Base-by-base conservation (phyloP, 257 asterid species). In the Cynanchum wilfordii region DNA sequence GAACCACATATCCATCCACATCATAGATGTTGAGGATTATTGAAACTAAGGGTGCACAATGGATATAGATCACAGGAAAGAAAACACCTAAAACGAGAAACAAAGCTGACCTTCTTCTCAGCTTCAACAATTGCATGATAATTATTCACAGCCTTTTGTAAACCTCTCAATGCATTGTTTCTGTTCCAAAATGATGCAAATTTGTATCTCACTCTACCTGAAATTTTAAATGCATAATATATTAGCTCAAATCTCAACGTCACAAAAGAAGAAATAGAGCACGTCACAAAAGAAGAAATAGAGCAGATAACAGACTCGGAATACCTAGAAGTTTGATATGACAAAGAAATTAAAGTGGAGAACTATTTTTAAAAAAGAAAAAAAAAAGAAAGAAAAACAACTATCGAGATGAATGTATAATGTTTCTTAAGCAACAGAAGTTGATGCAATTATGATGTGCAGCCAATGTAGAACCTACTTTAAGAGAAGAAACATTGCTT, bases 131-230 rank as follows among this genome's bases (percentile, higher is more conserved):
- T 86, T 73, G 86, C 79, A 72, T 83, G 89, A 72, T 77, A 84
- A 80, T 84, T 83, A 80, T 86, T 87, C 13, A 80, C 84, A 42
- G 86, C 81, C 66, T 86, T 89, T 78, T 87, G 96, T 78, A 94
- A 81, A 75, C 86, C 86, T 82, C 86, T 83, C 79, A 91, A 79
- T 10, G 90, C 87, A 64, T 91, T 84, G 79, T 94, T 94, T 87
- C 99, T 82, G 75, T 94, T 94, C 97, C 99, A 94, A 84, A 94
- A 94, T 76, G 99, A 94, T 50, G 99, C 97, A 80, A 94, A 94
- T 82, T 89, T 91, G 85, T 94, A 94, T 79, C 96, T 88, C 76
- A 94, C 91, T 80, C 95, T 86, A 77, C 98, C 98, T 94, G 89
- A 79, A 82, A 85, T 47, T 63, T 79, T 71, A 76, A 71, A 81